A percentile compares a stretch with the other conserved stretches of the same genome.
phyloP scores from a whole-genome alignment of 2,329 filamentous ascomycete species.

The Epichloe amarillans region DNA sequence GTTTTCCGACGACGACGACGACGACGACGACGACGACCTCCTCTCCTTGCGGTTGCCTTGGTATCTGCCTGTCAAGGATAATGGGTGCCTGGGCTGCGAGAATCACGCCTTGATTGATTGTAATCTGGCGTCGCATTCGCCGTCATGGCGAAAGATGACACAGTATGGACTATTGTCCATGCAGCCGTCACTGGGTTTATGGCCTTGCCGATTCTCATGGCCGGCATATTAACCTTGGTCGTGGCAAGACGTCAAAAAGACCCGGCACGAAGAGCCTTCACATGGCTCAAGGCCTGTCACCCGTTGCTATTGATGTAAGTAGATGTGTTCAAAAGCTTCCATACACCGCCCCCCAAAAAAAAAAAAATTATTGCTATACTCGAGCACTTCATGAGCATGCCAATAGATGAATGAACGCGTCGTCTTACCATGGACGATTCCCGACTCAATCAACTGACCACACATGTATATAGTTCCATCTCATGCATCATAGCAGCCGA shows the following conservation, averaged over 20 bases:
- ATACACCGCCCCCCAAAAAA: background rate
- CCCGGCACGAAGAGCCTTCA: slow-evolving; percentile 3
- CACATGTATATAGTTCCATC: slow-evolving; percentile 1
- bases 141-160: slow-evolving; percentile 2
- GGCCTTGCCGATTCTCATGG: slow-evolving; percentile 3
- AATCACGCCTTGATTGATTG: background rate
- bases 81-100: background rate
- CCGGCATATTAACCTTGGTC: slow-evolving; percentile 1
- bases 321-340: background rate
- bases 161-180: slow-evolving; percentile 6
- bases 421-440: too few relatives aligned
- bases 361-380: background rate
- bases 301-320: slow-evolving; percentile 5
- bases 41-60: background rate
- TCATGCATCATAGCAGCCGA: slow-evolving; percentile 6
- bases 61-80: background rate
- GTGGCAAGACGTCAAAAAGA: slow-evolving; percentile 3
- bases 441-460: background rate
- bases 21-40: background rate
- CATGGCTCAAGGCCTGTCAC: slow-evolving; percentile 6
- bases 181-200: slow-evolving; percentile 5
- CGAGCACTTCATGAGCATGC: too few relatives aligned
- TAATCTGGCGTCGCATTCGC: background rate
- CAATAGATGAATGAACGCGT: too few relatives aligned
- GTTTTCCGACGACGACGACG: background rate